These are phyloP conservation scores for Beauveria caledonica DNA, from an alignment of 2,329 filamentous ascomycete species.

Conservation along the genomic window DNA sequence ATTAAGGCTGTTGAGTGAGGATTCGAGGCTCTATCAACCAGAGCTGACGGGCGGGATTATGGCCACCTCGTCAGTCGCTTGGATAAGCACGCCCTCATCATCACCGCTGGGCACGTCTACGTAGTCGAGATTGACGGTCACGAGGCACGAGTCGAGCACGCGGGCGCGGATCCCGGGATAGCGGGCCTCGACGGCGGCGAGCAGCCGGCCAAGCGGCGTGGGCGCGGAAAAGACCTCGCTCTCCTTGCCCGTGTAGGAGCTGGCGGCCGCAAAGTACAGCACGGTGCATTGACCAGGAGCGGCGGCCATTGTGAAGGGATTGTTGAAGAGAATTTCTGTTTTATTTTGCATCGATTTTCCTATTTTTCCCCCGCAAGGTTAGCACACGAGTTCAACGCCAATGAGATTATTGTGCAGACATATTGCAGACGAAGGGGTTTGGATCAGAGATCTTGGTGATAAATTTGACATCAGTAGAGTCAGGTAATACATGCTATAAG, in stretches of 20 bases:
- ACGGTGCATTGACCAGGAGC: conserved; percentile 59
- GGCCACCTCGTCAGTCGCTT: conserved; percentile 73
- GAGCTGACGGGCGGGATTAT: conserved; percentile 86
- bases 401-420: neutral
- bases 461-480: conserved; percentile 49
- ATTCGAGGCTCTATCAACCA: conserved; percentile 40
- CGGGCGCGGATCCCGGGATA: conserved; percentile 62
- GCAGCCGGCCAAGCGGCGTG: conserved; percentile 53
- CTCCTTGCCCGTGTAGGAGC: conserved; percentile 61
- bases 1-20: no score
- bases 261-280: conserved; percentile 73
- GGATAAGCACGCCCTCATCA: conserved; percentile 43
- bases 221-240: conserved; percentile 60
- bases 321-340: no score
- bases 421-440: conserved; percentile 15
- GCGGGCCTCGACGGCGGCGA: conserved; percentile 56
- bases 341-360: neutral
- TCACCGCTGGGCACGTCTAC: conserved; percentile 54
- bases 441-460: conserved; percentile 68
- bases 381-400: conserved; percentile 13
- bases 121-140: conserved; percentile 77
- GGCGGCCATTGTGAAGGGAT: conserved; percentile 23
- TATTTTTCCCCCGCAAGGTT: conserved; percentile 12
- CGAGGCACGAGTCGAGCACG: conserved; percentile 63
- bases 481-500: conserved; percentile 53